Evolutionary conservation across 176 grass and related monocot genomes (phyloP), one percentile per base, ranked within the genome.

Genomic region (Phragmites australis): DNA sequence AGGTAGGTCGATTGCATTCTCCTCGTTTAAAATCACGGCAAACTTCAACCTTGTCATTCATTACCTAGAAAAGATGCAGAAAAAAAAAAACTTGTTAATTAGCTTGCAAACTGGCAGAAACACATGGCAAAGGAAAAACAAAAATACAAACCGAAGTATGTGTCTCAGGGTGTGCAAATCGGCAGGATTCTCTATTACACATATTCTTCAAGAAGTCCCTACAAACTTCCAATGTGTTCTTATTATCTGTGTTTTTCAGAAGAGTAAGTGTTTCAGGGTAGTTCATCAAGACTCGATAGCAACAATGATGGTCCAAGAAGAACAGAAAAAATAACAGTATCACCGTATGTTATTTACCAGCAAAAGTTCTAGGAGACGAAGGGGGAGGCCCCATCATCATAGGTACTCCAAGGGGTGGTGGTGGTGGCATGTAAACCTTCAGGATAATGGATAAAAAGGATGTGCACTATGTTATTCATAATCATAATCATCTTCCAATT

Each of bases 131-230:
- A 31, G 63, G 44, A 42, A 31, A 43, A 66, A 58, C 0, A 51
- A 7, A 44, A 52, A 68, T 66, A 75, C 72, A 60, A 79, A 93
- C 91, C 84, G 87, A 31, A 39, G 84, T 49, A 53, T 81, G 70
- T 22, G 76, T 77, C 14, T 81, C 84, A 30, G 84, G 87, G 62
- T 93, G 91, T 37, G 68, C 48, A 93, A 55, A 93, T 34, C 82
- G 86, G 66, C 87, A 93, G n/a, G 84, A 87, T 74, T 87, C 88
- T 84, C 91, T 80, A 32, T 18, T 84, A 58, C 91, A 93, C 70
- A 81, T 93, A 17, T 90, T 90, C 81, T 93, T 93, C 87, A 93
- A 84, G 76, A 82, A 93, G 61, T 93, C 91, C 58, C 84, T 93
- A 60, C 91, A 93, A 49, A 90, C 76, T 84, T 81, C 57, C 66